Percentiles rank a stretch among this genome's conserved stretches.
Evolutionary conservation across 1,284 basidiomycete species (phyloP).

Genomic region (Puccinia coronata): DNA sequence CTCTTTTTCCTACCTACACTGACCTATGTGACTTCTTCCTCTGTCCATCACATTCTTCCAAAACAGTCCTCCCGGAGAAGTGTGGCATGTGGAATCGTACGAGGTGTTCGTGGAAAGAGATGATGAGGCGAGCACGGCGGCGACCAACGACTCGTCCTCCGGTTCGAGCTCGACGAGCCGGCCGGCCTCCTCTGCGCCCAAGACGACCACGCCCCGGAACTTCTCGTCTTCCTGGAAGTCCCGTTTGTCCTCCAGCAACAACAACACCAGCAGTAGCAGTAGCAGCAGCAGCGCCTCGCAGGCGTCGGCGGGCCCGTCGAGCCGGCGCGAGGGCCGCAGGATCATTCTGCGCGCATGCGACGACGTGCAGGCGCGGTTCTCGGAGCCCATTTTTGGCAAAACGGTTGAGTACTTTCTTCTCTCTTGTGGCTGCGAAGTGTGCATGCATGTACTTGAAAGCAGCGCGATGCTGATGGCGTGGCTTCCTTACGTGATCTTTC

Average conservation of each 20-base stretch:
- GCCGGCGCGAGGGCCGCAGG: constrained; percentile 58
- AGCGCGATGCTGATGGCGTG: too few relatives aligned
- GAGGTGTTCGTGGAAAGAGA: constrained; percentile 59
- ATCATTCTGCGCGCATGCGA: constrained; percentile 62
- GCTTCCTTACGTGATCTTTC: too few relatives aligned
- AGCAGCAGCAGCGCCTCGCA: too few relatives aligned
- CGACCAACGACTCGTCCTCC: constrained; percentile 32
- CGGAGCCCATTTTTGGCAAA: constrained; percentile 60
- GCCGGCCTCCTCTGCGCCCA: background rate
- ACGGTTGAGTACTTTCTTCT: background rate
- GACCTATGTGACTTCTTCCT: too few relatives aligned
- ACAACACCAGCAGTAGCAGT: background rate
- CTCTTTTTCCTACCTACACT: constrained; percentile 55
- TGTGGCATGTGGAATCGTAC: constrained; percentile 59
- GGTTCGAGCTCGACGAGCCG: background rate
- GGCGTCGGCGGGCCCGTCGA: background rate
- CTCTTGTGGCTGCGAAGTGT: background rate
- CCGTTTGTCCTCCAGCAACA: background rate
- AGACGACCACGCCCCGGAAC: background rate
- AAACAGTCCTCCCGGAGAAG: constrained; percentile 42
- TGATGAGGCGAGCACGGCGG: background rate
- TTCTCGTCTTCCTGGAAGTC: background rate
- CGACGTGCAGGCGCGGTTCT: constrained; percentile 62
- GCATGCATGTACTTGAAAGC: too few relatives aligned
- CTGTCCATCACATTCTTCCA: too few relatives aligned